These are phyloP conservation scores for Boehmeria nivea DNA, from an alignment of 306 rosid genomes.

Conservation along the genomic window DNA sequence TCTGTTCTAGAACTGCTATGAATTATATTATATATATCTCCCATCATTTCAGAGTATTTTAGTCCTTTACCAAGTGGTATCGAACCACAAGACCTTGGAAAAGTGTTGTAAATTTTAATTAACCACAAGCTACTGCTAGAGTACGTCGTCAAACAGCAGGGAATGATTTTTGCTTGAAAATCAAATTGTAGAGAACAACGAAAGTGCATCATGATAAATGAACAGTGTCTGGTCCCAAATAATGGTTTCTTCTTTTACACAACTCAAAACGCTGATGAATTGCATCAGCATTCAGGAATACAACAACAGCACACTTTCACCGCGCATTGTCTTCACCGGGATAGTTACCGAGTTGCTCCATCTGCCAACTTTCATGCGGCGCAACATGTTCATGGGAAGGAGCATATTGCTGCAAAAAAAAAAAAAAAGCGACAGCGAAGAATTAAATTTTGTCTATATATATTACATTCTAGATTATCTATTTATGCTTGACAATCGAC, in stretches of 20 bases:
- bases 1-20: constrained; percentile 31
- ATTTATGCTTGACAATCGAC: no score
- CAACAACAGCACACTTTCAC: constrained; percentile 35
- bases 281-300: constrained; percentile 31
- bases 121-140: no score
- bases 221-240: constrained; percentile 41
- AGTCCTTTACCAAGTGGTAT: constrained; percentile 37
- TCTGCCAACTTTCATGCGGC: constrained; percentile 83
- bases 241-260: constrained; percentile 32
- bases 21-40: constrained; percentile 6
- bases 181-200: constrained; percentile 31
- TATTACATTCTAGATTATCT: background rate
- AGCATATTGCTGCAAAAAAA: constrained; percentile 61
- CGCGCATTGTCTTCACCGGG: constrained; percentile 45
- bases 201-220: constrained; percentile 29
- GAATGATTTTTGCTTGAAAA: constrained; percentile 22
- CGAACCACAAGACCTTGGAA: constrained; percentile 33
- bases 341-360: constrained; percentile 58
- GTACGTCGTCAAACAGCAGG: constrained; percentile 21
- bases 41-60: constrained; percentile 29
- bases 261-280: constrained; percentile 49
- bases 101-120: constrained; percentile 33
- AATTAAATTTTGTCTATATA: constrained; percentile 9
- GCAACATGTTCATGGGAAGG: constrained; percentile 67
- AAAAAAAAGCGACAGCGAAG: constrained; percentile 15